Percentiles rank a stretch among this genome's conserved stretches.
Evolutionary conservation across 106 monocot species (phyloP).

Genomic region (Alisma plantagoaquatica): DNA sequence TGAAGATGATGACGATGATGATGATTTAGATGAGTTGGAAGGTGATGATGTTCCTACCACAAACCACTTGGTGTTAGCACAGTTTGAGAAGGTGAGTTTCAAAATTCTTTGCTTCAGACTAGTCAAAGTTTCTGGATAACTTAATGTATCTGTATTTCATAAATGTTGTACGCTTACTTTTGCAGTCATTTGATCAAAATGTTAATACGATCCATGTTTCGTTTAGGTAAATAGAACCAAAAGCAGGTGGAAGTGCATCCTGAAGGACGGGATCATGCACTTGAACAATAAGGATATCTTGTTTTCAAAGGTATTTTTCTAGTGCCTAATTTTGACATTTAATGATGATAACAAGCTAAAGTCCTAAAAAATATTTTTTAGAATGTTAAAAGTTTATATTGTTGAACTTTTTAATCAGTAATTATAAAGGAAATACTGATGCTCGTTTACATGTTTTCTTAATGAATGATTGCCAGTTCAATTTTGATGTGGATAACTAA

Average conservation of each 20-base stretch:
- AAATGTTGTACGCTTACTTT: no score
- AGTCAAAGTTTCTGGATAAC: no score
- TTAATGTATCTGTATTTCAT: no score
- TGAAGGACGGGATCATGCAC: conserved; percentile 98
- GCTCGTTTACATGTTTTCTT: neutral
- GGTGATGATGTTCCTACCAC: conserved; percentile 74
- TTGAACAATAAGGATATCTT: conserved; percentile 79
- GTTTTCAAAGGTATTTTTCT: conserved; percentile 69
- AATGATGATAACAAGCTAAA: no score
- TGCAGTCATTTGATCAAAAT: no score
- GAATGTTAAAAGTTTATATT: neutral
- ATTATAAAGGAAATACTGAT: neutral
- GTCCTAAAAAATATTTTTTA: neutral
- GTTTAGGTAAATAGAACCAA: conserved; percentile 55
- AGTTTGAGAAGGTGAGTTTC: conserved; percentile 95
- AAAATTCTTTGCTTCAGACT: no score
- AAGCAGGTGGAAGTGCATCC: conserved; percentile 75
- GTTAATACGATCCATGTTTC: no score
- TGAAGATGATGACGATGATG: conserved; percentile 73
- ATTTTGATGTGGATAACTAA: no score
- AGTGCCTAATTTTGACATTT: neutral
- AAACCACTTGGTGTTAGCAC: conserved; percentile 89
- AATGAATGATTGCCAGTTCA: neutral
- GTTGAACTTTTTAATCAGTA: neutral
- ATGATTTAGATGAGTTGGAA: conserved; percentile 33